Evolutionary conservation across 2,329 filamentous ascomycete genomes (phyloP).

Genomic region (Cercospora sp.): DNA sequence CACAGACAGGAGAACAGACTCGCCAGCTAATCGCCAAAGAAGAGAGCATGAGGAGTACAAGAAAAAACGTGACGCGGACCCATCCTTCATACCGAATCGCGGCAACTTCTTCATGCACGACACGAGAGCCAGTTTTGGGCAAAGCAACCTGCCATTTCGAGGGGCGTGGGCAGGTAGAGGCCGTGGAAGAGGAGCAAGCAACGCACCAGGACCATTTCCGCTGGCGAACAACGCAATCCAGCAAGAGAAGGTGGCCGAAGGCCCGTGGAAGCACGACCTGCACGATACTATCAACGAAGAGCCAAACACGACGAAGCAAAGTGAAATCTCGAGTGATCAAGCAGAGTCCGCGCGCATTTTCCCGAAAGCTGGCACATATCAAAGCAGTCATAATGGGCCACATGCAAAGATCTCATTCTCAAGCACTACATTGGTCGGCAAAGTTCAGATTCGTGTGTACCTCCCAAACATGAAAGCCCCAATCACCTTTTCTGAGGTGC

Average conservation of each 20-base stretch:
- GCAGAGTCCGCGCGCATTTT: conserved; percentile 35
- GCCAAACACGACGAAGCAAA: conserved; percentile 18
- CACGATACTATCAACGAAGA: conserved; percentile 64
- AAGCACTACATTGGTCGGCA: conserved; percentile 79
- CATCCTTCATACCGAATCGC: conserved; percentile 89
- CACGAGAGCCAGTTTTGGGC: conserved; percentile 56
- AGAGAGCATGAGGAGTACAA: conserved; percentile 90
- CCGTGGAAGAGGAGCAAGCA: conserved; percentile 60
- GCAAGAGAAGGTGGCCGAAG: conserved; percentile 65
- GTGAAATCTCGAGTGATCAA: conserved; percentile 24
- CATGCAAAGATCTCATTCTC: conserved; percentile 59
- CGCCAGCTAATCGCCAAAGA: conserved; percentile 68
- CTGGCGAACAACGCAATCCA: conserved; percentile 48
- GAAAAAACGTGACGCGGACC: conserved; percentile 83
- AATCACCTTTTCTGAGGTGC: conserved; percentile 70
- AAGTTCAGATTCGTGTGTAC: conserved; percentile 78
- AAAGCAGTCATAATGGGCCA: conserved; percentile 16
- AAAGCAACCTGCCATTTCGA: conserved; percentile 25
- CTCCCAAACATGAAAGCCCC: conserved; percentile 74
- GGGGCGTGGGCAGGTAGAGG: conserved; percentile 54
- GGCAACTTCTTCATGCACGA: conserved; percentile 98
- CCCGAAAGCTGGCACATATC: conserved; percentile 19
- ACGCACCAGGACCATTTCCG: conserved; percentile 55
- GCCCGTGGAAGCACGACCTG: conserved; percentile 91
- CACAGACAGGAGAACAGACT: conserved; percentile 38